These are phyloP conservation scores for Trypanosoma melophagium DNA, from an alignment of 208 protist genomes.

Conservation along the genomic window DNA sequence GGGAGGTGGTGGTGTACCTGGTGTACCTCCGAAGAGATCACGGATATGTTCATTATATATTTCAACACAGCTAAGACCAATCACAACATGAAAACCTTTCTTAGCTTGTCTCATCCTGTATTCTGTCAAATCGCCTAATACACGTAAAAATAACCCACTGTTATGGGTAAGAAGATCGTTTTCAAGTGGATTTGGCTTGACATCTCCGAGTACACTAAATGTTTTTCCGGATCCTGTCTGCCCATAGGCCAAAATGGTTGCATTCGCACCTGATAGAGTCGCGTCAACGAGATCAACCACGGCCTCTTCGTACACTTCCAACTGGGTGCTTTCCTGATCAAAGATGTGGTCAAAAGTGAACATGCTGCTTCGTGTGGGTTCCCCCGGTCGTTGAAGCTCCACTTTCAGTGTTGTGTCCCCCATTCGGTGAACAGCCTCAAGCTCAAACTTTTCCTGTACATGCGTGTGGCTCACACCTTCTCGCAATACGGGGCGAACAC, in stretches of 20 bases:
- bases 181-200: conserved; percentile 40
- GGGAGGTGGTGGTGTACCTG: conserved; percentile 54
- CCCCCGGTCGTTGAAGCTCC: conserved; percentile 23
- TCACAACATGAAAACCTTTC: conserved; percentile 36
- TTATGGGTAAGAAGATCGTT: conserved; percentile 38
- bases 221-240: conserved; percentile 55
- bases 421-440: conserved; percentile 29
- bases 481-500: conserved; percentile 35
- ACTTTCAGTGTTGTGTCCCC: conserved; percentile 31
- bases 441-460: conserved; percentile 31
- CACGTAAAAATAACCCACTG: conserved; percentile 42
- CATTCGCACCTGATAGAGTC: conserved; percentile 34
- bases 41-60: conserved; percentile 56
- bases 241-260: conserved; percentile 46
- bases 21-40: conserved; percentile 47
- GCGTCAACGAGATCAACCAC: conserved; percentile 41
- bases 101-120: conserved; percentile 34
- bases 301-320: conserved; percentile 47
- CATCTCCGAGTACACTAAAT: conserved; percentile 44
- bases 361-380: conserved; percentile 25
- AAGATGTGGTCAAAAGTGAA: conserved; percentile 52
- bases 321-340: conserved; percentile 45
- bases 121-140: conserved; percentile 40
- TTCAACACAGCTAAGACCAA: conserved; percentile 44
- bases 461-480: conserved; percentile 23